Evolutionary conservation across 495 filamentous ascomycete genomes (phyloP).

Genomic region (Talaromyces nanjingensis): DNA sequence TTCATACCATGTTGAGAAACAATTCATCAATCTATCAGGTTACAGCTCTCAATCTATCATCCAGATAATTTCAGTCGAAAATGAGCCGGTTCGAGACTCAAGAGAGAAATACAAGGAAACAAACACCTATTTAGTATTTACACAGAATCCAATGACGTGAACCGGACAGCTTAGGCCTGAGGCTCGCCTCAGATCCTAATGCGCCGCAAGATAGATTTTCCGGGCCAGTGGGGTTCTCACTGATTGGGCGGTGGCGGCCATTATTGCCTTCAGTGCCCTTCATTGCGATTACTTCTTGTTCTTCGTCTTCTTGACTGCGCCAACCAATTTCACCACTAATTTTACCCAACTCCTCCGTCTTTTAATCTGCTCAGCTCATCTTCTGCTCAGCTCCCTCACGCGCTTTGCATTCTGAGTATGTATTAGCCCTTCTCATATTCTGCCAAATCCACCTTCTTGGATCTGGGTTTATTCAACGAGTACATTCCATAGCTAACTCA

Average conservation of each 20-base stretch:
- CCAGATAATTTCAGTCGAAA: neutral
- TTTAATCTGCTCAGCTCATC: neutral
- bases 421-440: neutral
- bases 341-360: neutral
- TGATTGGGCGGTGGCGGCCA: conserved; percentile 21
- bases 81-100: neutral
- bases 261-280: neutral
- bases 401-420: neutral
- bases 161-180: conserved; percentile 4
- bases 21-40: neutral
- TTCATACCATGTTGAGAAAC: neutral
- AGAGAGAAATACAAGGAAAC: neutral
- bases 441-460: neutral
- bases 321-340: neutral
- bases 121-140: neutral
- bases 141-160: neutral
- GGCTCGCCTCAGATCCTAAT: conserved; percentile 1
- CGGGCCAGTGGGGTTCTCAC: conserved; percentile 17
- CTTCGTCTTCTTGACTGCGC: conserved; percentile 11
- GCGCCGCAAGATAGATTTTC: conserved; percentile 38
- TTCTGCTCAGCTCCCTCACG: neutral
- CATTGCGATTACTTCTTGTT: conserved; percentile 19
- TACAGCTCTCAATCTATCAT: neutral
- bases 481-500: neutral
- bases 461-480: neutral